Percentiles rank a stretch among this genome's conserved stretches.
Conservation (phyloP, 371 early-diverging fungal species). For the Mucor mucedo region DNA sequence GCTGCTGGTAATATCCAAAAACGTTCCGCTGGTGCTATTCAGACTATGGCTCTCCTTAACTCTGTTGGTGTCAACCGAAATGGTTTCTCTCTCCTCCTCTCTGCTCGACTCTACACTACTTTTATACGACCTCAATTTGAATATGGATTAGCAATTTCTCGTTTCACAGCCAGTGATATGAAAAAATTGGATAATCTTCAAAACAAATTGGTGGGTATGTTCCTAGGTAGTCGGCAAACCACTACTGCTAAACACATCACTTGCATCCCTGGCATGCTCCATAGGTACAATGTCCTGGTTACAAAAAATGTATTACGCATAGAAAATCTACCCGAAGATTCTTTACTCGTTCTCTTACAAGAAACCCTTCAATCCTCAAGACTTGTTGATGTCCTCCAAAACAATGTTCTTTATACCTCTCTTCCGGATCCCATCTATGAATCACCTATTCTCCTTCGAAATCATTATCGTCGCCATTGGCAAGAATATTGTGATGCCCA, state of each 20-base stretch:
- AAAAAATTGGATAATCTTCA: background rate
- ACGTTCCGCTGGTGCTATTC: background rate
- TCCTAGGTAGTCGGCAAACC: background rate
- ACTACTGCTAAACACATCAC: slow-evolving; percentile 3
- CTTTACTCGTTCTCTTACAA: background rate
- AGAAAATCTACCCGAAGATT: background rate
- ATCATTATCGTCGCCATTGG: background rate
- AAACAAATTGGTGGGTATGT: background rate
- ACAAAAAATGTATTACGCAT: background rate
- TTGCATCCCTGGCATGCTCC: background rate
- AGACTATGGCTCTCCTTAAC: slow-evolving; percentile 8
- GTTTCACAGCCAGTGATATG: background rate
- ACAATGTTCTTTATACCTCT: background rate
- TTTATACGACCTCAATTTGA: slow-evolving; percentile 3
- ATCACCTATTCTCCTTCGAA: background rate
- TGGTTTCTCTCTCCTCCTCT: slow-evolving; percentile 1
- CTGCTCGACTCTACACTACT: background rate
- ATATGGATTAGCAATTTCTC: slow-evolving; percentile 1
- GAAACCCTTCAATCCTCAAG: background rate
- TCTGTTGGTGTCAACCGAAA: background rate
- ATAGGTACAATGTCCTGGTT: background rate
- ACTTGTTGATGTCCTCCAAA: background rate
- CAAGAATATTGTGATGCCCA: background rate
- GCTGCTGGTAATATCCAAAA: background rate
- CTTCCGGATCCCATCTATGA: background rate